These are phyloP conservation scores for Hyphopichia fennica DNA, from an alignment of 1,139 yeast genomes.

Conservation along the genomic window DNA sequence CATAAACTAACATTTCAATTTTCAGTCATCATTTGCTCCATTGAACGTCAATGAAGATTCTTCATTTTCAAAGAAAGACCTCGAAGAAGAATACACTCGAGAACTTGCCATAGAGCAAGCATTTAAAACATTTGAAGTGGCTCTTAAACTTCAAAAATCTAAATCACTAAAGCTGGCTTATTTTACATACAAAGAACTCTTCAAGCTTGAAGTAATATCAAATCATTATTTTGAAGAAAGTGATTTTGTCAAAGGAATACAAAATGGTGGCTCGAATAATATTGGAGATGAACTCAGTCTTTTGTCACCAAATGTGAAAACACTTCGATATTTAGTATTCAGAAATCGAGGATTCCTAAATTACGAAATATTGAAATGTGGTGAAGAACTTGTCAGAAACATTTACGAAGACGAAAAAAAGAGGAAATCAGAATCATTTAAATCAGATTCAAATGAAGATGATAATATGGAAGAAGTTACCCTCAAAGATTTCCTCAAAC, in stretches of 20 bases:
- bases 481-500: conserved; percentile 16
- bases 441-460: conserved; percentile 7
- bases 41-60: conserved; percentile 77
- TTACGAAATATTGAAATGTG: conserved; percentile 43
- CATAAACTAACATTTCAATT: not conserved
- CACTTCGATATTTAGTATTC: conserved; percentile 72
- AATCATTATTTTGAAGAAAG: conserved; percentile 48
- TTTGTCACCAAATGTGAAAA: conserved; percentile 69
- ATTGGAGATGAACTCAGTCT: conserved; percentile 43
- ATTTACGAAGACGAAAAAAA: conserved; percentile 10
- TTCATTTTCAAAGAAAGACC: conserved; percentile 42
- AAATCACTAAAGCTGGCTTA: conserved; percentile 52
- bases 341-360: conserved; percentile 80
- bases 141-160: conserved; percentile 60
- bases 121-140: conserved; percentile 69
- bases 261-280: conserved; percentile 34
- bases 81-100: conserved; percentile 85
- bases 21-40: conserved; percentile 71
- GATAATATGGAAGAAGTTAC: conserved; percentile 7
- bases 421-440: conserved; percentile 3
- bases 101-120: conserved; percentile 90
- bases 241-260: conserved; percentile 39
- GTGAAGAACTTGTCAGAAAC: conserved; percentile 7
- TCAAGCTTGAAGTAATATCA: conserved; percentile 65
- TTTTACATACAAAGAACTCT: conserved; percentile 57